Evolutionary conservation across 208 protist species (phyloP).

Genomic region (Porcisia deanei): DNA sequence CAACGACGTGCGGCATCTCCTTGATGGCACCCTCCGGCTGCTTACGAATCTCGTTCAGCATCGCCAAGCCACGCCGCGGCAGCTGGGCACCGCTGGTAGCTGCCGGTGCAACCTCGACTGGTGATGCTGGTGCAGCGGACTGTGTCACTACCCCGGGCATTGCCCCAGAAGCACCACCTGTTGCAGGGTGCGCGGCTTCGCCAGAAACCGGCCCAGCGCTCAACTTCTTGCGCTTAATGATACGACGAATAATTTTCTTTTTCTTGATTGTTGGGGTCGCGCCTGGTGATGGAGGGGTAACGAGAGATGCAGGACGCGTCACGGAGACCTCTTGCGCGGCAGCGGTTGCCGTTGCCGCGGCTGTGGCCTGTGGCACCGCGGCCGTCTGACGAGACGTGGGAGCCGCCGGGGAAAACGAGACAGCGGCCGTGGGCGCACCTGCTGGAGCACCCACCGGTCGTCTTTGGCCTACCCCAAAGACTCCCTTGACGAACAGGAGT

Average conservation of each 20-base stretch:
- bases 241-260: slow-evolving; percentile 36
- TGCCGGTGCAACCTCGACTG: not conserved
- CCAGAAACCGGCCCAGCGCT: not conserved
- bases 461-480: slow-evolving; percentile 15
- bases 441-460: slow-evolving; percentile 7
- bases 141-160: not conserved
- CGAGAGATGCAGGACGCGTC: slow-evolving; percentile 13
- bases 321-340: not conserved
- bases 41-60: slow-evolving; percentile 30
- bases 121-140: not conserved
- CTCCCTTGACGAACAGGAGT: slow-evolving; percentile 12
- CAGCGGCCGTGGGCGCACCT: not conserved
- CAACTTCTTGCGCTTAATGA: slow-evolving; percentile 30
- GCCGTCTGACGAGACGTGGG: not conserved
- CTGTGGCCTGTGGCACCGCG: not conserved
- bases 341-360: not conserved
- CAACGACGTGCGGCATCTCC: slow-evolving; percentile 2
- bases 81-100: not conserved
- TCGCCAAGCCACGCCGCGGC: slow-evolving; percentile 13
- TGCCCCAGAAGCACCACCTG: too few species aligned
- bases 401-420: not conserved
- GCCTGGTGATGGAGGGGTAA: slow-evolving; percentile 11
- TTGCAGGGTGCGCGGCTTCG: not conserved
- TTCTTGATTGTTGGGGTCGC: not conserved
- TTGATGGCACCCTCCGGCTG: slow-evolving; percentile 21